Percentiles rank a stretch among this genome's conserved stretches.
phyloP scores from a whole-genome alignment of 768 basidiomycete species.

The Tubosaeta brunneosetosa region DNA sequence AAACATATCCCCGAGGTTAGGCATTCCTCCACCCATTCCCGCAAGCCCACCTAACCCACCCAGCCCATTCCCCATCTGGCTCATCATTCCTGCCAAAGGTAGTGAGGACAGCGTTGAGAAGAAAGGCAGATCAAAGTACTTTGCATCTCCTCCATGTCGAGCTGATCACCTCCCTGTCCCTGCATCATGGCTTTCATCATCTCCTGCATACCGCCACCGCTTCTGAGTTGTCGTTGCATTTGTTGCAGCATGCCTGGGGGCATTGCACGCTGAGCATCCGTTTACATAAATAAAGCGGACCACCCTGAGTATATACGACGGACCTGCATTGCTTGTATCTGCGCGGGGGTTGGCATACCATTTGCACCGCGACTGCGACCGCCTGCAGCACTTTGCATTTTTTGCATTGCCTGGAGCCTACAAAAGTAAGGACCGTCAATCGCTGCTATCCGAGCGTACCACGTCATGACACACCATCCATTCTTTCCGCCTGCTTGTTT shows the following conservation, averaged over 20 bases:
- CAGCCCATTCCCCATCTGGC: slow-evolving; percentile 66
- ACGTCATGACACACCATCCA: slow-evolving; percentile 59
- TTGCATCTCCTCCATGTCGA: slow-evolving; percentile 95
- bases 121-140: slow-evolving; percentile 41
- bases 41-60: slow-evolving; percentile 48
- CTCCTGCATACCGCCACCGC: slow-evolving; percentile 90
- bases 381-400: slow-evolving; percentile 83
- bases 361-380: slow-evolving; percentile 83
- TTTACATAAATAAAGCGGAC: slow-evolving; percentile 1
- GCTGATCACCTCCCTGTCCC: slow-evolving; percentile 82
- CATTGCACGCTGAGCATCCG: slow-evolving; percentile 65
- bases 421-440: slow-evolving; percentile 3
- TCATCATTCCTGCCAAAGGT: slow-evolving; percentile 69
- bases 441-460: not conserved
- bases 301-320: slow-evolving; percentile 22
- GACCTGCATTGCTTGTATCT: slow-evolving; percentile 93
- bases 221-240: slow-evolving; percentile 76
- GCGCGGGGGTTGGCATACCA: slow-evolving; percentile 88
- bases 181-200: slow-evolving; percentile 99
- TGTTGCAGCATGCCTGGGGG: slow-evolving; percentile 95
- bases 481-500: slow-evolving; percentile 98
- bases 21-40: slow-evolving; percentile 59
- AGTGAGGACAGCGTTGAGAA: slow-evolving; percentile 5
- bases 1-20: slow-evolving; percentile 72
- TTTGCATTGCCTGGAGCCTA: slow-evolving; percentile 85